Base-by-base conservation (phyloP, 108 stramenopile species). In the Cyclotella cryptica region DNA sequence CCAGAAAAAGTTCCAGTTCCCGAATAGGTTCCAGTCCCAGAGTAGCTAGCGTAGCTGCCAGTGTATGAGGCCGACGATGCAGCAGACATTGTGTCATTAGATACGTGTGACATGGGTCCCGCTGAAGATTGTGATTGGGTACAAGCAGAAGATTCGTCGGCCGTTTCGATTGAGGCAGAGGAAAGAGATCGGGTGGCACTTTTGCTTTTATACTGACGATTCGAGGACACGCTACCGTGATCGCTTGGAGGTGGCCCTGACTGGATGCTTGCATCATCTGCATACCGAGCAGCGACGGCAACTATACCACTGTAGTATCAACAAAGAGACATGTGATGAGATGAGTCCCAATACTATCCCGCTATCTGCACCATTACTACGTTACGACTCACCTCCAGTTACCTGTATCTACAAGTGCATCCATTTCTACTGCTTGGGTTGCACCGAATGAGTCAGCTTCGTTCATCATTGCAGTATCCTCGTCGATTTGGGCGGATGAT, bases 281-380 rank as follows among this genome's bases (percentile, higher is more conserved):
- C 78, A 69, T 80, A 84, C 62, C 59, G 66, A 35, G 78, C 78
- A 59, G 83, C 83, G 22, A 79, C 79, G 6, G 79, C 78, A 3
- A 84, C 83, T n/a, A 84, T 78, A 19, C 83, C 83, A 60, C 66
- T 35, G 35, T 6, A 35, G 35, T 35, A 35, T 35, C 4, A 2
- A 6, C 35, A 35, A 10, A 19, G 4, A 10, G 30, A 43, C 15
- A 24, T 66, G 1, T 67, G 35, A 5, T 35, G 35, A 35, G 35
- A 35, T 35, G 6, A 35, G 6, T 35, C 4, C 6, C 35, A 6
- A 35, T 35, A 35, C 2, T 35, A 6, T 35, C 35, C 6, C 6
- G 6, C 2, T 35, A 6, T 35, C 35, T 35, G 35, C 4, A n/a
- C 28, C 30, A 44, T 67, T 49, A 46, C 66, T 35, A 69, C 6